Percentiles rank a stretch among this genome's conserved stretches.
These are phyloP conservation scores for Fusarium compactum DNA, from an alignment of 2,329 filamentous ascomycete species.

Conservation along the genomic window DNA sequence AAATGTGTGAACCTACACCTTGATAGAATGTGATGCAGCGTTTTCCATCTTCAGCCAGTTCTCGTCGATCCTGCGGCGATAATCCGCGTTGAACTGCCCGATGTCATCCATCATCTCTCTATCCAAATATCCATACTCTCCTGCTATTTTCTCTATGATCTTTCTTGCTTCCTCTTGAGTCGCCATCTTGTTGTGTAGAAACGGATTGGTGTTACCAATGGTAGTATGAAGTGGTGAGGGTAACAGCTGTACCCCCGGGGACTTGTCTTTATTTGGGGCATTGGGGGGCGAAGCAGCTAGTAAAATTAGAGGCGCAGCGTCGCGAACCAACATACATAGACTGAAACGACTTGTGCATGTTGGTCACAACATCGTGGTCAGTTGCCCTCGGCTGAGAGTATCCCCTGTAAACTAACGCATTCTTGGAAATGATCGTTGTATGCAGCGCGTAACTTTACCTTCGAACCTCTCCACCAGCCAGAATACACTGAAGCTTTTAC, in stretches of 20 bases:
- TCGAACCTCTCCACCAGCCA: rapidly evolving
- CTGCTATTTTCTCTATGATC: conserved; percentile 25
- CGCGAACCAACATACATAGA: not conserved
- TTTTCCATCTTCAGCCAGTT: conserved; percentile 34
- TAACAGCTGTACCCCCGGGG: not conserved
- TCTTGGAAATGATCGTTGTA: not conserved
- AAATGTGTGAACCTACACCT: conserved; percentile 10
- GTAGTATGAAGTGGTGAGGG: not conserved
- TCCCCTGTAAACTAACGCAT: not conserved
- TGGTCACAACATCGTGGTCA: not conserved
- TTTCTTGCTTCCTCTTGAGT: conserved; percentile 24
- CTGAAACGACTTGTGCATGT: not conserved
- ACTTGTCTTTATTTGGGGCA: not conserved
- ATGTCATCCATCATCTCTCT: conserved; percentile 38
- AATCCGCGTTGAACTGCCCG: conserved; percentile 17
- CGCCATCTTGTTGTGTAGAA: conserved; percentile 13
- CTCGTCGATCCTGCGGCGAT: conserved; percentile 34
- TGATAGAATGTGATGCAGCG: conserved; percentile 27
- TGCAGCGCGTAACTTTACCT: not conserved
- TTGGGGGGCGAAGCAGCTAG: not conserved
- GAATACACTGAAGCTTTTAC: too few relatives aligned
- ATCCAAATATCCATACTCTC: conserved; percentile 21
- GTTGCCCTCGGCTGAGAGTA: not conserved
- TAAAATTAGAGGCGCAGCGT: not conserved
- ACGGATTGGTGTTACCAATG: not conserved